phyloP scores from a whole-genome alignment of 2,329 filamentous ascomycete genomes.

The Epichloe sp. region DNA sequence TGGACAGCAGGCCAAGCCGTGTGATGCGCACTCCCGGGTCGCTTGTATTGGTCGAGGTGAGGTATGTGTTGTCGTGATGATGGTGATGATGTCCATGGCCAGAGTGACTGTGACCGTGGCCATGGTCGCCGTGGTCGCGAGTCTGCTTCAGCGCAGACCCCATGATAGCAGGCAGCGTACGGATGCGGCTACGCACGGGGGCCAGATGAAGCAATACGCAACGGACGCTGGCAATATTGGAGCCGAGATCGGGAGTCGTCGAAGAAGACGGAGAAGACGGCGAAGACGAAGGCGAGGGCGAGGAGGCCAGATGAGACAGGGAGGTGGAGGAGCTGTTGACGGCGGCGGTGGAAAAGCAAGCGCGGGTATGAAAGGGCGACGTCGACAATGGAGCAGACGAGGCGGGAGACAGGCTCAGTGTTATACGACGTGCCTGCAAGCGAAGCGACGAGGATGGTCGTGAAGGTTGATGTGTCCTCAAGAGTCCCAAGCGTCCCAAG shows the following conservation, averaged over 20 bases:
- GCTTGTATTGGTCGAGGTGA: conserved; percentile 74
- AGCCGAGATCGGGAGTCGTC: conserved; percentile 3
- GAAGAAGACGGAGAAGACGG: background rate
- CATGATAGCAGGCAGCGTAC: conserved; percentile 14
- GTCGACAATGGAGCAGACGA: background rate
- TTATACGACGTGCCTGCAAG: background rate
- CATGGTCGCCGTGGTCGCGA: conserved; percentile 18
- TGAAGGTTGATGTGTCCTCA: conserved; percentile 9
- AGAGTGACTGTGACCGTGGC: conserved; percentile 34
- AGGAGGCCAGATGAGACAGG: background rate
- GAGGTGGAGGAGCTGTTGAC: background rate
- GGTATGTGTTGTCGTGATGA: conserved; percentile 84
- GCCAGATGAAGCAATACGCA: conserved; percentile 10
- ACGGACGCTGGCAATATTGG: background rate
- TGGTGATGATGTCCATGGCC: conserved; percentile 56
- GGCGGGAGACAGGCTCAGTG: background rate
- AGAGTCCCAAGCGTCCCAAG: background rate
- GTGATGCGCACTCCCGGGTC: conserved; percentile 53
- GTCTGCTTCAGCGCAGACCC: conserved; percentile 20
- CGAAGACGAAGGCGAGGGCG: background rate
- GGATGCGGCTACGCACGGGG: conserved; percentile 11
- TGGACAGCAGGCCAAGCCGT: conserved; percentile 55
- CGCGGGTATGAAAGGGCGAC: background rate
- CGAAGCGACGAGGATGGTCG: conserved; percentile 2
- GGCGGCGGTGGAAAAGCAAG: conserved; percentile 2